Evolutionary conservation across 768 basidiomycete genomes (phyloP), one percentile per base, ranked within the genome.

Genomic region (Tephrocybe sp.): DNA sequence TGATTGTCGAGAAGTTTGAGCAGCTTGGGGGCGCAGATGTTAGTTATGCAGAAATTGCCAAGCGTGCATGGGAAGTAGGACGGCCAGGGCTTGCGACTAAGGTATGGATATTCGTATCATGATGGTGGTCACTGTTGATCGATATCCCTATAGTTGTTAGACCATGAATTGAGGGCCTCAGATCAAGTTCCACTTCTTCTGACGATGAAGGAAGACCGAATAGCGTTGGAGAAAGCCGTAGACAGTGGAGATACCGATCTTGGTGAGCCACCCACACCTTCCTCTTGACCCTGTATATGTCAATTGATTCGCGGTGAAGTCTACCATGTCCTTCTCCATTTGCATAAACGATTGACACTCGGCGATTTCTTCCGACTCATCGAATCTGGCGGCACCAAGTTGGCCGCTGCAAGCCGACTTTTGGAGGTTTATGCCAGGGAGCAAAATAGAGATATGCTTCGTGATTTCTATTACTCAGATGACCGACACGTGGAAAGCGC

Each of bases 391-490:
- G 92, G 93, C 2, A 75, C 84, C 32, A 69, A 73, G 38, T 78
- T 96, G 7, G 79, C 77, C 3, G 83, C 80, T n/a, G 92, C 92
- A 0, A 84, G 84, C 56, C 84, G 77, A 52, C 70, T 97, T 3
- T 76, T 96, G 39, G 89, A 96, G 65, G 91, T 95, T 0, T 96
- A 95, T 64, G 92, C 91, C 0, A 73, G 89, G 34, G 90, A 94
- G 64, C 92, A 92, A 61, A 89, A 96, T 63, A 76, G 89, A 45
- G 91, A 92, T 56, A 88, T 98, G 83, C 72, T 98, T 6, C 77
- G 93, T 13, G 94, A 99, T 65, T 98, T 95, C 69, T 98, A 94
- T 67, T 99, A 96, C 62, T 96, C 96, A 32, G 97, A 99, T 60
- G 97, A 98, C 68, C 77, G 97, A 48, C 79, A 95, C 40, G 87